These are phyloP conservation scores for Colletotrichum spinosum DNA, from an alignment of 2,329 filamentous ascomycete genomes.

Conservation along the genomic window DNA sequence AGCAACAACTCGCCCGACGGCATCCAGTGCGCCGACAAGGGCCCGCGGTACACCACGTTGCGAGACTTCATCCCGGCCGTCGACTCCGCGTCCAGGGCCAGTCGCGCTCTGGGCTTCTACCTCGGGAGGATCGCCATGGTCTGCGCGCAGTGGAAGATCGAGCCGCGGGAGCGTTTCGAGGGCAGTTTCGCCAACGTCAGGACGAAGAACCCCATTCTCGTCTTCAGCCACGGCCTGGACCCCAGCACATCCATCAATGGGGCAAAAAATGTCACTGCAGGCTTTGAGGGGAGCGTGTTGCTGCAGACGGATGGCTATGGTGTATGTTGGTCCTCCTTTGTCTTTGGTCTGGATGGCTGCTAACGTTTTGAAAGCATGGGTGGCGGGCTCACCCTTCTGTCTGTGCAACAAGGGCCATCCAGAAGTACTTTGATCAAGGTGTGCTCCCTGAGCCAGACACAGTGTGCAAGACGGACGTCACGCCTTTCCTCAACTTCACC, in stretches of 20 bases:
- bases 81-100: not conserved
- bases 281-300: conserved; percentile 9
- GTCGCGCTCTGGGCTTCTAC: conserved; percentile 11
- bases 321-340: not conserved
- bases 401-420: not conserved
- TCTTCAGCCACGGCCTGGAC: conserved; percentile 6
- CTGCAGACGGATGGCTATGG: conserved; percentile 4
- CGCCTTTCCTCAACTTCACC: conserved; percentile 4
- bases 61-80: conserved; percentile 21
- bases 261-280: not conserved
- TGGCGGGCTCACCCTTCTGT: conserved; percentile 10
- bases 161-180: conserved; percentile 19
- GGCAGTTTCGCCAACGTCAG: conserved; percentile 15
- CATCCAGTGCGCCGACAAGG: too few relatives aligned
- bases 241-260: not conserved
- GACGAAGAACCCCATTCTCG: conserved; percentile 10
- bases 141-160: conserved; percentile 22
- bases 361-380: conserved; percentile 1
- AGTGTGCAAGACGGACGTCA: not conserved
- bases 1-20: too few relatives aligned
- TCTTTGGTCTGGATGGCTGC: not conserved
- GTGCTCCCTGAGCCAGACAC: not conserved
- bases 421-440: conserved; percentile 3
- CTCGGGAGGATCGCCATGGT: not conserved
- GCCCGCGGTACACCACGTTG: not conserved